Conservation (phyloP, 1,284 basidiomycete species). For the Moniliella sp. region DNA sequence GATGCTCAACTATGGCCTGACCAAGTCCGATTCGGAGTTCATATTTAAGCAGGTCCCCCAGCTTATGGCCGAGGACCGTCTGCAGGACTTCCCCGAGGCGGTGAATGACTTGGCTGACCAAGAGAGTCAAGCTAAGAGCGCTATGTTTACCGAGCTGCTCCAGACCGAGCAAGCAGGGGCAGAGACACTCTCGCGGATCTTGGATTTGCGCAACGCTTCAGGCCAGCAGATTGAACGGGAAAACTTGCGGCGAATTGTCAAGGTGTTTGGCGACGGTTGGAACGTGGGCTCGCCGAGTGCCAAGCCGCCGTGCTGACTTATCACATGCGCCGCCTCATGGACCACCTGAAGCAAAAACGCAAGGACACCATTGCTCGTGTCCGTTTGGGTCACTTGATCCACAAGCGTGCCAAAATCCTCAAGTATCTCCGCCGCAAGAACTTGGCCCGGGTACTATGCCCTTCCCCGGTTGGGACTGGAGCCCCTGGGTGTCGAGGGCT, state of each 20-base stretch:
- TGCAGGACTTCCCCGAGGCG: constrained; percentile 8
- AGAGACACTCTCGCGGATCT: constrained; percentile 46
- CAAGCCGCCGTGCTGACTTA: constrained; percentile 74
- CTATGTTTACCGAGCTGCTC: constrained; percentile 6
- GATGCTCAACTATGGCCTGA: constrained; percentile 25
- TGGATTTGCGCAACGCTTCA: constrained; percentile 69
- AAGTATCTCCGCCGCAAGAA: constrained; percentile 54
- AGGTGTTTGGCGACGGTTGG: constrained; percentile 55
- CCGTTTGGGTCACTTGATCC: constrained; percentile 51
- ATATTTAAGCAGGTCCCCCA: constrained; percentile 24
- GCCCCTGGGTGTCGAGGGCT: constrained; percentile 62
- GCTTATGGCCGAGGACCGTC: constrained; percentile 24
- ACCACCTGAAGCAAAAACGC: constrained; percentile 48
- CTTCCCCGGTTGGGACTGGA: constrained; percentile 58
- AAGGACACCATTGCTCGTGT: constrained; percentile 60
- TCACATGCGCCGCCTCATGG: constrained; percentile 59
- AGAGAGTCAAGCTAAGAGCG: constrained; percentile 9
- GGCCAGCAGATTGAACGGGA: constrained; percentile 62
- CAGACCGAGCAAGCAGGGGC: constrained; percentile 43
- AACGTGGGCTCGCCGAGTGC: constrained; percentile 62
- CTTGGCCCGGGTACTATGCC: constrained; percentile 51
- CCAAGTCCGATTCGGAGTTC: constrained; percentile 9
- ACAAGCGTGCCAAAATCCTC: constrained; percentile 60
- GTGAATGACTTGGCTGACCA: constrained; percentile 8
- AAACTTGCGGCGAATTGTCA: constrained; percentile 58